A percentile compares a stretch with the other conserved stretches of the same genome.
phyloP scores from a whole-genome alignment of 1,284 basidiomycete genomes.

The Moesziomyces sp. region DNA sequence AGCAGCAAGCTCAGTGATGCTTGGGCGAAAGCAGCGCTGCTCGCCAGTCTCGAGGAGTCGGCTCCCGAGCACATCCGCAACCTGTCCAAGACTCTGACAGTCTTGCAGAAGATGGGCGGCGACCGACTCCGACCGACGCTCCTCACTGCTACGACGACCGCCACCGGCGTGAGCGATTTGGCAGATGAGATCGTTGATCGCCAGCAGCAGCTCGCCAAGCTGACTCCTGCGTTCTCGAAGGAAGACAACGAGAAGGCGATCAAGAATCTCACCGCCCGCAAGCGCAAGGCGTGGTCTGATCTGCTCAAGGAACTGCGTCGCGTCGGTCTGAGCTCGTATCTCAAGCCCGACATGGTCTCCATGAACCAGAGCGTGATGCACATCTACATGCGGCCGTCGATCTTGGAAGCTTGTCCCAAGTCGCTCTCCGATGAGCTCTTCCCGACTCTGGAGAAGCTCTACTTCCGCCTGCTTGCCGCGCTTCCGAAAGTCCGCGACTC shows the following conservation, averaged over 20 bases:
- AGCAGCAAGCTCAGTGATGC: constrained; percentile 19
- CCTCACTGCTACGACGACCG: constrained; percentile 12
- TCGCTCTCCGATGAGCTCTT: constrained; percentile 68
- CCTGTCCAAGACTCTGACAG: constrained; percentile 46
- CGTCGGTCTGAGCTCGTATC: constrained; percentile 74
- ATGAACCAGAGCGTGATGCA: constrained; percentile 77
- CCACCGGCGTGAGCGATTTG: constrained; percentile 73
- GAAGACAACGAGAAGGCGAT: constrained; percentile 74
- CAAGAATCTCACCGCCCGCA: constrained; percentile 81
- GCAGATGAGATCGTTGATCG: constrained; percentile 81
- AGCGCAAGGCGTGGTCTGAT: constrained; percentile 91
- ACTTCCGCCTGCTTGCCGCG: constrained; percentile 76
- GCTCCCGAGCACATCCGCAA: constrained; percentile 45
- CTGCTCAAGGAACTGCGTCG: constrained; percentile 88
- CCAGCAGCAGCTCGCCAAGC: constrained; percentile 72
- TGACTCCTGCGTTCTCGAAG: constrained; percentile 57
- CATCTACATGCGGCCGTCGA: constrained; percentile 73
- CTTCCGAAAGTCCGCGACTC: constrained; percentile 78
- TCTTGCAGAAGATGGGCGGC: constrained; percentile 40
- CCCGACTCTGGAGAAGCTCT: constrained; percentile 74
- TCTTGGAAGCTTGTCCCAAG: constrained; percentile 18
- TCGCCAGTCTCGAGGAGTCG: constrained; percentile 14
- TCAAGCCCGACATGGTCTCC: constrained; percentile 74
- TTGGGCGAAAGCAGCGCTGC: constrained; percentile 18
- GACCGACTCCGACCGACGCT: constrained; percentile 42